Evolutionary conservation across 495 filamentous ascomycete species (phyloP).

Genomic region (Penicillium macrosclerotiorum): DNA sequence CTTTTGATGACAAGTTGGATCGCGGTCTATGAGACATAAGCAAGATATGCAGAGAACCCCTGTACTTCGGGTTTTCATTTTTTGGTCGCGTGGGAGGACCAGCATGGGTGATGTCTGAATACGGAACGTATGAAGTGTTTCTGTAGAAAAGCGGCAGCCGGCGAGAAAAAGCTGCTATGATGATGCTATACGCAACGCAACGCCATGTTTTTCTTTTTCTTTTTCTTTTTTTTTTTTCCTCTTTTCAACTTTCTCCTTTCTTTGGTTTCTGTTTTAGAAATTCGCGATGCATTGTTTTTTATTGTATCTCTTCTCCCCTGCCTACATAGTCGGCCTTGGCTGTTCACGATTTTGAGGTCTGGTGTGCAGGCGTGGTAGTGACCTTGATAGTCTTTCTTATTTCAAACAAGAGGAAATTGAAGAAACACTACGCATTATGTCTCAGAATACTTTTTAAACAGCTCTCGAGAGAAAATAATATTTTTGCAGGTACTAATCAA

Average conservation of each 20-base stretch:
- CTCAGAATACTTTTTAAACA: too few relatives aligned
- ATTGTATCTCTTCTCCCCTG: constrained; percentile 11
- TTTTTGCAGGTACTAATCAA: too few relatives aligned
- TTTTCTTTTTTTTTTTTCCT: constrained; percentile 12
- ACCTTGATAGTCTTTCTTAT: neutral
- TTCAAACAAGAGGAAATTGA: too few relatives aligned
- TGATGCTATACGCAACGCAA: constrained; percentile 32
- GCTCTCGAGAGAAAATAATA: too few relatives aligned
- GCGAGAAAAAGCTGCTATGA: constrained; percentile 19
- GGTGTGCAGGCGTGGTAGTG: neutral
- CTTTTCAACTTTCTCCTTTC: constrained; percentile 4
- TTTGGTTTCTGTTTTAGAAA: constrained; percentile 13
- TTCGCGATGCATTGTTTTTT: constrained; percentile 22
- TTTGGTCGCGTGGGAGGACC: neutral
- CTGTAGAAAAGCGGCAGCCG: constrained; percentile 30
- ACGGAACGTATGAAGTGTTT: constrained; percentile 7
- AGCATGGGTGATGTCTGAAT: neutral
- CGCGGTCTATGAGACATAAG: neutral
- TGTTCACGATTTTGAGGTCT: neutral
- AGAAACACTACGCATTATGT: too few relatives aligned
- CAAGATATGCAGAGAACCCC: neutral
- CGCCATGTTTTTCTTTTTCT: constrained; percentile 17
- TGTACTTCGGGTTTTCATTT: neutral
- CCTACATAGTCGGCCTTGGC: constrained; percentile 14
- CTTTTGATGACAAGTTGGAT: neutral